Evolutionary conservation across 2,329 filamentous ascomycete genomes (phyloP), one percentile per base, ranked within the genome.

Genomic region (Zymoseptoria pseudotritici): DNA sequence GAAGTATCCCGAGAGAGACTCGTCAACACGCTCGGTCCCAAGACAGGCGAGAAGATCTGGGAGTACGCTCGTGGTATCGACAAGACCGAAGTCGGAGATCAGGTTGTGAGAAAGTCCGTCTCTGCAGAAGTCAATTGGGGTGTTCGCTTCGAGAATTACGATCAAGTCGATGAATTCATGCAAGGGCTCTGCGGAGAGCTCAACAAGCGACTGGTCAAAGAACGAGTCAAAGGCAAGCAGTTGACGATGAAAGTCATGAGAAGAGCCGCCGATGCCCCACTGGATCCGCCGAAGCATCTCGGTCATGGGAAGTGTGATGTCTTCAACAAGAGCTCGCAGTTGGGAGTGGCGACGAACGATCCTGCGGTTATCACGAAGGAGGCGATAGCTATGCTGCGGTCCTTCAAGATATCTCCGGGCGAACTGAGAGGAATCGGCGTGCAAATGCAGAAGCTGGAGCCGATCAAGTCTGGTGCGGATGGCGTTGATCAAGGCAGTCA

Each of bases 91-190:
- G 90, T 97, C 5, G 93, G 92, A 31, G 89, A 93, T 59, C 89
- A 95, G 69, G 84, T 88, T 0, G 80, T 90, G 17, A 86, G 94
- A 57, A 99, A 97, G 71, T 97, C 93, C 0, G 91, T 99, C 0
- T 97, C 94, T 1, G 93, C 93, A 0, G 94, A 99, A 72, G 91
- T 99, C 63, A 99, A 94, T 69, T 99, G 94, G 94, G 94, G 95
- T 2, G 96, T 99, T 58, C 86, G 94, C 5, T 99, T 99, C 71
- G 85, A 94, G 66, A 95, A 83, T 61, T 91, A 97, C 70, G 82
- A 84, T n/a, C 93, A 99, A 74, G 92, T 91, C 0, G 93, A 97
- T 61, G 90, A 95, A 65, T 99, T 99, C 72, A 82, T 97, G 29
- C 79, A 85, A 62, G 94, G 90, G 65, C 78, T 99, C 0, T 94